phyloP scores from a whole-genome alignment of 2,329 filamentous ascomycete species.

The Apiospora aurea region DNA sequence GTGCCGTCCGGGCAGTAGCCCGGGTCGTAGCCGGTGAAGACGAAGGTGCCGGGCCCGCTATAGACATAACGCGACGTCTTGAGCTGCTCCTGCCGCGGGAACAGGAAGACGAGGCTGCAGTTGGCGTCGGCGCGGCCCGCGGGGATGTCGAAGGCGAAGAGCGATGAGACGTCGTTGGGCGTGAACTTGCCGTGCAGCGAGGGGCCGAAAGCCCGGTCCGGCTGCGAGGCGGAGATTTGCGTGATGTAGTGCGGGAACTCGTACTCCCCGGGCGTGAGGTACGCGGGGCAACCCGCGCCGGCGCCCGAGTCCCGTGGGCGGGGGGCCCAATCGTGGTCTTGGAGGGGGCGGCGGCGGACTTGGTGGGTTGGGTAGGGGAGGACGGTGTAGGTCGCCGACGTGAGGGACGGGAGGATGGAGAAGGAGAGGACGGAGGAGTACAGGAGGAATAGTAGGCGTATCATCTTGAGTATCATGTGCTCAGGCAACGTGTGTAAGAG shows the following conservation, averaged over 20 bases:
- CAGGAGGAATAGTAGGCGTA: background rate
- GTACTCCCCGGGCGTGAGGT: conserved; percentile 38
- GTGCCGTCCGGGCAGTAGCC: conserved; percentile 39
- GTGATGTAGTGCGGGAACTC: conserved; percentile 45
- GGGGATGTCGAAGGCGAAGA: conserved; percentile 57
- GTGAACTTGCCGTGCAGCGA: conserved; percentile 49
- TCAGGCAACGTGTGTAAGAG: no score
- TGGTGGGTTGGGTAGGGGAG: conserved; percentile 30
- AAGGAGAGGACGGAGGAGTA: background rate
- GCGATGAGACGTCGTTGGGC: conserved; percentile 41
- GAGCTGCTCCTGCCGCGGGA: conserved; percentile 47
- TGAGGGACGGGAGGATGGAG: background rate
- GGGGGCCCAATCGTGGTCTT: conserved; percentile 34
- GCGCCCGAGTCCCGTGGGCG: conserved; percentile 26
- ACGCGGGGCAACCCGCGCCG: conserved; percentile 38
- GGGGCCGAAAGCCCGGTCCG: conserved; percentile 47
- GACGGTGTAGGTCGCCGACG: conserved; percentile 25
- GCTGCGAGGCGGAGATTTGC: conserved; percentile 41
- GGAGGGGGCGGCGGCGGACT: conserved; percentile 39
- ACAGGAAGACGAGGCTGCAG: conserved; percentile 55
- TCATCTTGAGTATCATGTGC: background rate
- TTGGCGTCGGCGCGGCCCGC: conserved; percentile 46
- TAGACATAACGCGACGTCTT: conserved; percentile 44
- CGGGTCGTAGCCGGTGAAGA: conserved; percentile 40
- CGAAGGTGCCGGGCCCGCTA: conserved; percentile 45